Evolutionary conservation across 2,329 filamentous ascomycete species (phyloP).

Genomic region (Fusarium neocosmosporiellum): DNA sequence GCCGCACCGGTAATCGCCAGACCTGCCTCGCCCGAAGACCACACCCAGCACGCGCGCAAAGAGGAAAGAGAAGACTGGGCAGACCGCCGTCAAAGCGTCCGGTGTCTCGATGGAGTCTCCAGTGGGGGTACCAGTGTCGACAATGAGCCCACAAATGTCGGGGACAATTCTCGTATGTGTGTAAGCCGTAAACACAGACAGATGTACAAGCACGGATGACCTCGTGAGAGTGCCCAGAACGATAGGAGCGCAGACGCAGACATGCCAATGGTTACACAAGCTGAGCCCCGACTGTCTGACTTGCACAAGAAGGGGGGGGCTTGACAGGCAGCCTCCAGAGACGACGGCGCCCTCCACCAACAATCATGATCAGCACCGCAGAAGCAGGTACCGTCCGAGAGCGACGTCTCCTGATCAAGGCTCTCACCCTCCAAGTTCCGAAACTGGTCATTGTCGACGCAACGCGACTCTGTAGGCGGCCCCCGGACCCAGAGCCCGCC

Average conservation of each 20-base stretch:
- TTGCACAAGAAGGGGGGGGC: slow-evolving; percentile 8
- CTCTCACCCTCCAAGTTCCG: slow-evolving; percentile 10
- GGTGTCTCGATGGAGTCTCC: slow-evolving; percentile 14
- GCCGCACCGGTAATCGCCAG: slow-evolving; percentile 31
- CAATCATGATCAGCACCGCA: slow-evolving; percentile 21
- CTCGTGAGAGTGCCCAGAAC: background rate
- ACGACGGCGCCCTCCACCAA: slow-evolving; percentile 24
- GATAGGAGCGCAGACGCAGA: background rate
- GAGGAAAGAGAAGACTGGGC: slow-evolving; percentile 3
- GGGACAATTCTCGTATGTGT: background rate
- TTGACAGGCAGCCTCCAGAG: background rate
- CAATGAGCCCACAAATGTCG: background rate
- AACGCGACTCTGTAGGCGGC: background rate
- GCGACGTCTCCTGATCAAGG: slow-evolving; percentile 38
- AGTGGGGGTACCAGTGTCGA: slow-evolving; percentile 8
- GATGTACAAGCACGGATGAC: background rate
- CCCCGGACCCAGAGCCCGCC: slow-evolving; percentile 4
- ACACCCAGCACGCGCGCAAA: background rate
- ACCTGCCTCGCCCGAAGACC: slow-evolving; percentile 4
- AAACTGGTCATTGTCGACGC: slow-evolving; percentile 11
- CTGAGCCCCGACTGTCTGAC: background rate
- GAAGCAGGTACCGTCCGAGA: slow-evolving; percentile 42
- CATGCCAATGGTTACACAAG: slow-evolving; percentile 6
- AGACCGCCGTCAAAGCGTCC: background rate
- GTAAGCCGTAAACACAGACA: background rate